Evolutionary conservation across 1,139 yeast species (phyloP).

Genomic region (Nakaseomyces uthaithaninus): DNA sequence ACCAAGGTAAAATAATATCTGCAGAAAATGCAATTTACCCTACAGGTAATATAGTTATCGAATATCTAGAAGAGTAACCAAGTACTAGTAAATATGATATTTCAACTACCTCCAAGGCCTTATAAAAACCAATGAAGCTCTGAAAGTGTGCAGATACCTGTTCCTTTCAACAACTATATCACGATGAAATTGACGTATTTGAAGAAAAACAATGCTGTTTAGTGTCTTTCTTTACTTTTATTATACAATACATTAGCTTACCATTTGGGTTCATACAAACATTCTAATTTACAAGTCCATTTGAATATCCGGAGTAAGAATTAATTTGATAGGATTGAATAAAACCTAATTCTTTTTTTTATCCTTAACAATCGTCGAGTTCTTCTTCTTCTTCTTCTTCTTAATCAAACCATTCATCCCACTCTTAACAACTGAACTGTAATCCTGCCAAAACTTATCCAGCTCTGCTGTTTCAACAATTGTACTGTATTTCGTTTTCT

Average conservation of each 20-base stretch:
- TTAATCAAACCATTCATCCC: conserved; percentile 54
- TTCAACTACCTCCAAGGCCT: neutral
- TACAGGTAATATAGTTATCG: conserved; percentile 52
- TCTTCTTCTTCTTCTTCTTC: conserved; percentile 53
- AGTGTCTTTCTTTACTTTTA: too few species aligned
- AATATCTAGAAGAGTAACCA: conserved; percentile 20
- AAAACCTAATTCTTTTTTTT: conserved; percentile 12
- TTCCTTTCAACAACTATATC: too few species aligned
- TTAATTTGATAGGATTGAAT: too few species aligned
- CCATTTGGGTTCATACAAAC: too few species aligned
- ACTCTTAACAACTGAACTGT: conserved; percentile 52
- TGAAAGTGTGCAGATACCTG: too few species aligned
- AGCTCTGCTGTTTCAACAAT: conserved; percentile 50
- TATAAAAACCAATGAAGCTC: too few species aligned
- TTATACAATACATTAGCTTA: too few species aligned
- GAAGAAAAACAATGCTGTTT: too few species aligned
- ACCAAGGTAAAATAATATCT: conserved; percentile 31
- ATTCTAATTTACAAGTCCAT: too few species aligned
- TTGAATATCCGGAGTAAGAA: too few species aligned
- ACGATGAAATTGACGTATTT: too few species aligned
- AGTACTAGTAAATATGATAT: neutral
- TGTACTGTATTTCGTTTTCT: conserved; percentile 53
- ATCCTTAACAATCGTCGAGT: conserved; percentile 26
- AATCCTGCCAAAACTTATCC: conserved; percentile 62
- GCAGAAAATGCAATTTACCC: conserved; percentile 47